Evolutionary conservation across 345 rosid genomes (phyloP), one percentile per base, ranked within the genome.

Genomic region (Pugionium dolabratum): DNA sequence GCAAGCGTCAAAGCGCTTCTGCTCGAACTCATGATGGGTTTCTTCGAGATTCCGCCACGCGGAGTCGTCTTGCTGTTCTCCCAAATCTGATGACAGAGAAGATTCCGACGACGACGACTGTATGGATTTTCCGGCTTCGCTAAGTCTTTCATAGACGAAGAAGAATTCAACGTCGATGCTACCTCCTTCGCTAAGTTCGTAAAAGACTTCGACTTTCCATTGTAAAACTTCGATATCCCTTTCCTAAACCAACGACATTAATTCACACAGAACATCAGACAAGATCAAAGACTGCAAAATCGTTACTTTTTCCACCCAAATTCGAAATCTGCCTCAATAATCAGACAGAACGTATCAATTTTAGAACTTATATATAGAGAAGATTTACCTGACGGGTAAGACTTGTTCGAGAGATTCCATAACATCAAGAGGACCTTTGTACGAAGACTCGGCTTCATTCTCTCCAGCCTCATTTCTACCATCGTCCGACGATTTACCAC

Each of bases 181-280:
- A 78, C 82, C 0, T 83, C 85, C 2, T 74, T 84, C 0, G 75
- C 80, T 45, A 94, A 55, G 62, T 79, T 88, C 0, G 97, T 82
- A 52, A 79, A 94, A 0, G 96, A 88, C 76, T 82, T 90, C 0
- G 99, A 90, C 75, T 90, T 94, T 4, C 99, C 99, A 49, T 59
- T 74, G 76, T 88, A 94, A 73, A 78, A 90, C 34, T 67, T 86
- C 1, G 99, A 94, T 47, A 94, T 86, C 7, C 97, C 92, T 74
- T 80, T 83, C 82, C 97, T 88, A 85, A 60, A 71, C 40, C 54
- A 73, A 67, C 70, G 66, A 42, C 33, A 18, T 18, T 18, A 18
- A 18, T 18, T 18, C 18, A 18, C 18, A 18, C 18, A 18, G 18
- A 18, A 18, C 18, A 18, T 18, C 18, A 25, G 4, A 37, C 11